Evolutionary conservation across 352 stramenopile genomes (phyloP), one percentile per base, ranked within the genome.

Genomic region (Phytophthora sansomeana): DNA sequence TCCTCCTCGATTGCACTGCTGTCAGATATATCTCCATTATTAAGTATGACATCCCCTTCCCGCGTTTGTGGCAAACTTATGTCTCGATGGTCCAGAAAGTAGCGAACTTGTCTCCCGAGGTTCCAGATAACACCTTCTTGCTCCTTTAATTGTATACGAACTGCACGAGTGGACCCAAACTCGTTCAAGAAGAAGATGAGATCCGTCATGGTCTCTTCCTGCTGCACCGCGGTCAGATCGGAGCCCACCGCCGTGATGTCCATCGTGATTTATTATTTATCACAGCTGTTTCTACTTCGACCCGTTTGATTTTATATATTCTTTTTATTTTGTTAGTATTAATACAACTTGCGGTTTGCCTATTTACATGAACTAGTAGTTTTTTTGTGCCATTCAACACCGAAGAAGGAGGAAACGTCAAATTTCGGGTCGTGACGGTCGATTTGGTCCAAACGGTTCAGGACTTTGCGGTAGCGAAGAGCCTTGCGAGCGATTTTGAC

Each of bases 241-340:
- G 39, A 16, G 26, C 51, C 51, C 51, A 59, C 51, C 5, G 35
- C n/a, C 51, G n/a, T 14, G 35, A 50, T n/a, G 51, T 59, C 51
- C 51, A 59, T 41, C 10, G n/a, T 41, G 35, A 41, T 41, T 17
- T 17, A 41, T 41, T 14, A 24, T 24, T 24, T 24, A 24, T 24
- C 21, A 24, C 35, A 39, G 33, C 8, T 39, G 35, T 7, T 17
- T 39, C n/a, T 38, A 10, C n/a, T 39, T 16, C 8, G 33, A 24
- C 21, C 21, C 21, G 1, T 24, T 24, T 24, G 21, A 24, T 24
- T 24, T 24, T 24, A 24, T 24, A 24, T 24, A 3, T 24, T 3
- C 21, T 24, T 24, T n/a, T n/a, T n/a, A n/a, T n/a, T n/a, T n/a
- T n/a, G n/a, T n/a, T n/a, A n/a, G n/a, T n/a, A n/a, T n/a, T n/a